A percentile compares a stretch with the other conserved stretches of the same genome.
Evolutionary conservation across 257 asterid species (phyloP).

Genomic region (Fraxinus pennsylvanica): DNA sequence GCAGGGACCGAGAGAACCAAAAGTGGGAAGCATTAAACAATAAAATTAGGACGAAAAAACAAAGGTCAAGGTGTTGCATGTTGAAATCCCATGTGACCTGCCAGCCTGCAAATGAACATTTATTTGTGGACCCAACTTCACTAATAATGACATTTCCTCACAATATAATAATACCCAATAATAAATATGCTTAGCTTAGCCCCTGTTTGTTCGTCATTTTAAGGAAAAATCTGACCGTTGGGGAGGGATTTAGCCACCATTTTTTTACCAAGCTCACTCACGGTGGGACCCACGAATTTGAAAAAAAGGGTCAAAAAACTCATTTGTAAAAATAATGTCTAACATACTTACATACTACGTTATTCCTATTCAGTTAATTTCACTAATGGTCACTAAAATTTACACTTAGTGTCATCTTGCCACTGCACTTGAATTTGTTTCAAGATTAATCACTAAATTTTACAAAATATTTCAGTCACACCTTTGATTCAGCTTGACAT

Average conservation of each 20-base stretch:
- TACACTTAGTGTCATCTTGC: neutral
- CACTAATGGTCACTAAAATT: neutral
- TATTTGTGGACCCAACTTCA: conserved; percentile 13
- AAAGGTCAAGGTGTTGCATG: conserved; percentile 39
- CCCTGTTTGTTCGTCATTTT: no score
- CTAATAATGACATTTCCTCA: conserved; percentile 11
- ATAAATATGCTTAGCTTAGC: no score
- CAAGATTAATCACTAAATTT: no score
- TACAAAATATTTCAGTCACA: no score
- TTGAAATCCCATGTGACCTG: conserved; percentile 35
- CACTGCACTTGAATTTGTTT: neutral
- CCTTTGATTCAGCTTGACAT: no score
- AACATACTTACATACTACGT: neutral
- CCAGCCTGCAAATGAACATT: conserved; percentile 6
- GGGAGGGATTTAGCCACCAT: no score
- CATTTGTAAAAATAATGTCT: no score
- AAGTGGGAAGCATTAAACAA: neutral
- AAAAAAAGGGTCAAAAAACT: no score
- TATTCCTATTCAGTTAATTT: neutral
- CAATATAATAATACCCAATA: neutral
- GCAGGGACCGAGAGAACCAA: neutral
- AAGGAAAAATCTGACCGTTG: no score
- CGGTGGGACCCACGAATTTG: no score
- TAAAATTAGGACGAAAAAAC: conserved; percentile 19
- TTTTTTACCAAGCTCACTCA: no score